phyloP scores from a whole-genome alignment of 208 protist species.

The Leishmania amazonensis region DNA sequence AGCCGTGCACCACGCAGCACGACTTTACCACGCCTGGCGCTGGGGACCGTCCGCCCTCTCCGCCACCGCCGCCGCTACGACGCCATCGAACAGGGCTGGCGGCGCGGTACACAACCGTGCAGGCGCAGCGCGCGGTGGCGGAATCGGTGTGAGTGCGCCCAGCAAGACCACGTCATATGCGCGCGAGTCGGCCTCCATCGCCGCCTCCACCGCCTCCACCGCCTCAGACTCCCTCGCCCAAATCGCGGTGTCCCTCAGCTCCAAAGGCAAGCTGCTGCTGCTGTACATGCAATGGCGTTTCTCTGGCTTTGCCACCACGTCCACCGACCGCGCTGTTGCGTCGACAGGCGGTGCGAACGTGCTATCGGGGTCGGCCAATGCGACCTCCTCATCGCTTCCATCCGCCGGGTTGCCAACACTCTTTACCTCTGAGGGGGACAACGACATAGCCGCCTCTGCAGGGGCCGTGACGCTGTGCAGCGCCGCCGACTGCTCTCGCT shows the following conservation, averaged over 20 bases:
- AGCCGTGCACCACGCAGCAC: constrained; percentile 29
- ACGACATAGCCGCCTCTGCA: constrained; percentile 10
- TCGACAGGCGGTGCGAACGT: neutral
- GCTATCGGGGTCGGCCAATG: neutral
- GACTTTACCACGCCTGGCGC: constrained; percentile 33
- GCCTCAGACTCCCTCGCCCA: neutral
- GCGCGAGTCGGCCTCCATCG: neutral
- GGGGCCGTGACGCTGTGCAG: constrained; percentile 12
- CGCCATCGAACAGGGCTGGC: neutral
- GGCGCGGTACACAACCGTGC: neutral
- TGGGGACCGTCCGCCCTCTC: constrained; percentile 4
- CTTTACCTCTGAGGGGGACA: constrained; percentile 18
- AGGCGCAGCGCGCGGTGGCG: neutral
- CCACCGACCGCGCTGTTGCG: neutral
- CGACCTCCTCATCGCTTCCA: neutral
- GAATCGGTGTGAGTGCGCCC: neutral
- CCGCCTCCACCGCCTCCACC: neutral
- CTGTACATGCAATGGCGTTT: constrained; percentile 36
- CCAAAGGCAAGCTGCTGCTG: constrained; percentile 33
- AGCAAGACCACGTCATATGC: neutral
- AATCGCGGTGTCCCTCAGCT: constrained; percentile 12
- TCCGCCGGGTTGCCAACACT: constrained; percentile 13
- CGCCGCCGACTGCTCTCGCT: constrained; percentile 9
- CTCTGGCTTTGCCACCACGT: neutral
- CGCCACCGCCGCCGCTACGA: neutral